Conservation (phyloP, 441 rosid species). For the Corymbia calophylla region DNA sequence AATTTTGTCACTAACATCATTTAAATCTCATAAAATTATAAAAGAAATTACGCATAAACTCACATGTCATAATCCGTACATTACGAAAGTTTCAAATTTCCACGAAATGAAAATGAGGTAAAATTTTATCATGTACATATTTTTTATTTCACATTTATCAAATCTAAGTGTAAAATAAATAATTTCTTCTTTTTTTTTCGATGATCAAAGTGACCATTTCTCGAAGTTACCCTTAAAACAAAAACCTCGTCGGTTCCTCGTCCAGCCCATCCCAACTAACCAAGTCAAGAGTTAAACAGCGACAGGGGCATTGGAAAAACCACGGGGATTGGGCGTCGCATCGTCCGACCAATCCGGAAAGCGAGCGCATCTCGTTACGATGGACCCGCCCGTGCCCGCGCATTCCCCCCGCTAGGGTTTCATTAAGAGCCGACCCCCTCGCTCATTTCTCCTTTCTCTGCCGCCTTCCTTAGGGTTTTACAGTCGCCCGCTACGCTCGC, state of each 20-base stretch:
- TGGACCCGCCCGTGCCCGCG: neutral
- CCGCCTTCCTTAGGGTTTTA: constrained; percentile 57
- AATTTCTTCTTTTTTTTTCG: no score
- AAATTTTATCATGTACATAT: fast-evolving
- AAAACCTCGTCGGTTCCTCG: neutral
- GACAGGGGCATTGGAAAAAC: neutral
- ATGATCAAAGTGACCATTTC: neutral
- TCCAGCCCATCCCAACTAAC: neutral
- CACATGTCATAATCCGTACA: fast-evolving
- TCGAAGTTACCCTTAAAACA: neutral
- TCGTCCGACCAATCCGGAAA: neutral
- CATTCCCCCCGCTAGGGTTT: constrained; percentile 23
- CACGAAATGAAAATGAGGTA: neutral
- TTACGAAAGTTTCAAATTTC: neutral
- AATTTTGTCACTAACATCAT: neutral
- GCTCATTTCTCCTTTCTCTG: constrained; percentile 3
- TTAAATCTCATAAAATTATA: neutral
- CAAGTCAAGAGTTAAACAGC: neutral
- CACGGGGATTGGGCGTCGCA: neutral
- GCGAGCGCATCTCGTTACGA: neutral
- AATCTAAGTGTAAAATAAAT: neutral
- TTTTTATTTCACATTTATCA: neutral
- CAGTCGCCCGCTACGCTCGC: neutral
- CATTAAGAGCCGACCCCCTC: constrained; percentile 16
- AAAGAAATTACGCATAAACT: fast-evolving